A percentile compares a stretch with the other conserved stretches of the same genome.
These are phyloP conservation scores for Darksidea phi DNA, from an alignment of 495 filamentous ascomycete genomes.

Conservation along the genomic window DNA sequence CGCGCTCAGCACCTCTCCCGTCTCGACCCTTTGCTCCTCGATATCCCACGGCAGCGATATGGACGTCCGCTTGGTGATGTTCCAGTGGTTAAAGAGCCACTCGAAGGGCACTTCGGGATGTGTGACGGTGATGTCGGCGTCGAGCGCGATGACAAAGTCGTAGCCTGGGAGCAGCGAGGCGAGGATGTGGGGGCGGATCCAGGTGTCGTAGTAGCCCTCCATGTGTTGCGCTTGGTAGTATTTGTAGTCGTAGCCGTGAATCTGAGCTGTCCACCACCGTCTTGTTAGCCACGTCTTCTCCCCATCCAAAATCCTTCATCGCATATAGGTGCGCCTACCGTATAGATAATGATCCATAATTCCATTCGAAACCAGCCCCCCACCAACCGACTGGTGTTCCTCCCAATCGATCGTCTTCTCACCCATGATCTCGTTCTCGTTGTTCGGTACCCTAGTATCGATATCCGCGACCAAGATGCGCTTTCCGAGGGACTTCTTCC, in stretches of 20 bases:
- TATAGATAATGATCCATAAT: slow-evolving; percentile 29
- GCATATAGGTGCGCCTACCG: slow-evolving; percentile 1
- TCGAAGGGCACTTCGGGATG: slow-evolving; percentile 51
- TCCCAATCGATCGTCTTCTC: slow-evolving; percentile 3
- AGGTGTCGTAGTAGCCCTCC: slow-evolving; percentile 44
- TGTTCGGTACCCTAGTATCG: too few relatives aligned
- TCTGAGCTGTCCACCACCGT: slow-evolving; percentile 40
- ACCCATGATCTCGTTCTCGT: neutral
- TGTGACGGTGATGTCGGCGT: slow-evolving; percentile 50
- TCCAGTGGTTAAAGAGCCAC: slow-evolving; percentile 56
- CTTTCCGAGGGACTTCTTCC: too few relatives aligned
- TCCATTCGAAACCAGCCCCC: neutral
- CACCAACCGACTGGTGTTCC: neutral
- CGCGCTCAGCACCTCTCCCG: slow-evolving; percentile 12
- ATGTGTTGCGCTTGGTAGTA: slow-evolving; percentile 41
- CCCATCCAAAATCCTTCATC: neutral
- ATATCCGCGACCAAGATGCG: too few relatives aligned
- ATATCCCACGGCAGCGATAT: slow-evolving; percentile 46
- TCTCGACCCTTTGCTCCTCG: neutral
- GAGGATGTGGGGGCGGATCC: slow-evolving; percentile 51
- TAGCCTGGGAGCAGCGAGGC: slow-evolving; percentile 44
- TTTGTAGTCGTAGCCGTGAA: slow-evolving; percentile 56
- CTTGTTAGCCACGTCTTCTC: neutral
- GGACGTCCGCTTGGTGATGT: slow-evolving; percentile 35
- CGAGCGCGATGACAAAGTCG: slow-evolving; percentile 51